Conservation (phyloP, 1,139 yeast species). For the Candida sojae region DNA sequence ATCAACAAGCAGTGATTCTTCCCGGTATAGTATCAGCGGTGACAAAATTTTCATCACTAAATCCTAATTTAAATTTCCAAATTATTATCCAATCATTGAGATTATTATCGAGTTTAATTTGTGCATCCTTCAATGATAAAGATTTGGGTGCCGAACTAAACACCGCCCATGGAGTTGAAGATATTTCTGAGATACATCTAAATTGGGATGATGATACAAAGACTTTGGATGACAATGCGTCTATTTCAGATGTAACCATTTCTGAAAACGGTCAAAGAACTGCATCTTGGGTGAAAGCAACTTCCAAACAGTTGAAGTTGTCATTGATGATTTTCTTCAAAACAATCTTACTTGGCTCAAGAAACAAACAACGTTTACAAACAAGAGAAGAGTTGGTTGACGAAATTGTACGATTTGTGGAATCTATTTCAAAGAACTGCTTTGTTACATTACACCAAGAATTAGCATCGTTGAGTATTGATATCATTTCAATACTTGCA, state of each 20-base stretch:
- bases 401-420: constrained; percentile 24
- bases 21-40: constrained; percentile 43
- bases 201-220: constrained; percentile 19
- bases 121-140: constrained; percentile 30
- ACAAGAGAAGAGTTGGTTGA: constrained; percentile 24
- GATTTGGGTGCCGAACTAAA: constrained; percentile 20
- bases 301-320: constrained; percentile 59
- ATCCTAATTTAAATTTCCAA: constrained; percentile 27
- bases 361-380: constrained; percentile 21
- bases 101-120: constrained; percentile 22
- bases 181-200: constrained; percentile 19
- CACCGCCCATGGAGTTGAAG: constrained; percentile 3
- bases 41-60: constrained; percentile 26
- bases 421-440: constrained; percentile 26
- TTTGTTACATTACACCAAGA: constrained; percentile 35
- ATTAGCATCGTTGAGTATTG: constrained; percentile 33
- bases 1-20: constrained; percentile 37
- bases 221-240: constrained; percentile 9
- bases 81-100: constrained; percentile 24
- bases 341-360: constrained; percentile 18
- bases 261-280: constrained; percentile 35
- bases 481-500: constrained; percentile 26
- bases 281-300: constrained; percentile 63
- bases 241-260: constrained; percentile 8
- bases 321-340: constrained; percentile 40